Evolutionary conservation across 805 yeast genomes (phyloP), one percentile per base, ranked within the genome.

Genomic region (Pichia nanzhaoensis): DNA sequence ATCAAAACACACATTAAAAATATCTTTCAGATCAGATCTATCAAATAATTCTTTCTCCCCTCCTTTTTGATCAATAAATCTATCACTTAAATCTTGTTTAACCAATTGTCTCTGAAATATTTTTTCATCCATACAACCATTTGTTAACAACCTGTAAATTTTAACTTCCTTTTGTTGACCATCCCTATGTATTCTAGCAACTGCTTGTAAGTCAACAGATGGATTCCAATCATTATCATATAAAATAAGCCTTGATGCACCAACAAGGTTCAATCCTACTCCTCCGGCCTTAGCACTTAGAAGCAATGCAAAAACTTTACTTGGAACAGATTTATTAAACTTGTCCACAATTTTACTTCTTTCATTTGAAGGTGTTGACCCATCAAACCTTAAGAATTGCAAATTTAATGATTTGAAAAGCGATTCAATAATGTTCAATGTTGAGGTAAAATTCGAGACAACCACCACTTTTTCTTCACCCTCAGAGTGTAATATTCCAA

Each of bases 141-240:
- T 80, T 0, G 95, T 84, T 36, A 93, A 65, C 17, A 93, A 63
- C 52, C 99, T 71, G 58, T 93, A 93, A 27, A 91, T 80, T 58
- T 68, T 82, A 10, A 89, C 93, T 0, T 87, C 87, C 39, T 66
- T 74, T 39, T 65, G 75, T 60, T 93, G 99, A 0, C 99, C 99
- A 61, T 91, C 97, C 55, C 99, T 71, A 58, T 91, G 96, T 6
- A 93, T 81, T 51, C 99, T 68, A 1, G 97, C 95, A 95, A 91
- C 86, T 0, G 97, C 95, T 61, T 93, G 99, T 30, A 84, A 61
- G 58, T 93, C 99, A 12, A 82, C 73, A 0, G 96, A 78, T 0
- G 99, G 99, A 52, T 93, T 93, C 99, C 99, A 93, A 58, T 93
- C 98, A 51, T 93, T 87, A 59, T 93, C 99, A 57, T 86, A 84